Conservation (phyloP, 768 basidiomycete genomes). For the Agrocybe pediades region DNA sequence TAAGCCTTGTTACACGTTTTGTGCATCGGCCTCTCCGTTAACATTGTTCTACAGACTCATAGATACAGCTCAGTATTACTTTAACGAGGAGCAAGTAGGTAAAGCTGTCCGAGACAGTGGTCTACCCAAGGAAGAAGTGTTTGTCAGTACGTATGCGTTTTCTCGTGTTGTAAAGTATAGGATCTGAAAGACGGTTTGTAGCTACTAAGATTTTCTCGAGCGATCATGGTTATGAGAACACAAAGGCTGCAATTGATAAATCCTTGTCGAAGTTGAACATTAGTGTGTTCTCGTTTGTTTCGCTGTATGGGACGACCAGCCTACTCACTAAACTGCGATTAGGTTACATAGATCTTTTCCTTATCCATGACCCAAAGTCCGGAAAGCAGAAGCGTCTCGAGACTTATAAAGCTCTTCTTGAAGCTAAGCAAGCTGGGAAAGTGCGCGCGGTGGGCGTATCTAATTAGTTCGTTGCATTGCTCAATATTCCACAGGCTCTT, state of each 20-base stretch:
- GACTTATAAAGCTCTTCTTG: slow-evolving; percentile 70
- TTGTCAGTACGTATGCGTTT: slow-evolving; percentile 61
- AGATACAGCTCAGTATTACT: slow-evolving; percentile 65
- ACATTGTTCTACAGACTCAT: background rate
- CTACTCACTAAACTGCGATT: background rate
- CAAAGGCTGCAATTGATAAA: background rate
- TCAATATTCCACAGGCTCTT: background rate
- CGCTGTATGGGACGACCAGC: too few species aligned
- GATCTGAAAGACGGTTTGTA: background rate
- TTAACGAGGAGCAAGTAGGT: slow-evolving; percentile 61
- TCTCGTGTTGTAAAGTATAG: background rate
- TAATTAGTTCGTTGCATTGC: slow-evolving; percentile 59
- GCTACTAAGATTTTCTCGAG: background rate
- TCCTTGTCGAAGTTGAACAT: slow-evolving; percentile 50
- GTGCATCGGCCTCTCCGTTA: background rate
- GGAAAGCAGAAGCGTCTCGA: slow-evolving; percentile 64
- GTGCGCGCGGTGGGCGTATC: slow-evolving; percentile 77
- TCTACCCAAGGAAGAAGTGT: slow-evolving; percentile 52
- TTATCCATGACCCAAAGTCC: slow-evolving; percentile 74
- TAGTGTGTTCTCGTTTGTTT: slow-evolving; percentile 36
- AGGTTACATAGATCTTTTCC: slow-evolving; percentile 44
- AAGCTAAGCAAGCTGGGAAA: slow-evolving; percentile 62
- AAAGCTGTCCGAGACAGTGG: slow-evolving; percentile 55
- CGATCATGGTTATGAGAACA: background rate
- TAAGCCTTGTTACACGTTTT: background rate